These are phyloP conservation scores for Gymnopilus dilepis DNA, from an alignment of 768 basidiomycete species.

Conservation along the genomic window DNA sequence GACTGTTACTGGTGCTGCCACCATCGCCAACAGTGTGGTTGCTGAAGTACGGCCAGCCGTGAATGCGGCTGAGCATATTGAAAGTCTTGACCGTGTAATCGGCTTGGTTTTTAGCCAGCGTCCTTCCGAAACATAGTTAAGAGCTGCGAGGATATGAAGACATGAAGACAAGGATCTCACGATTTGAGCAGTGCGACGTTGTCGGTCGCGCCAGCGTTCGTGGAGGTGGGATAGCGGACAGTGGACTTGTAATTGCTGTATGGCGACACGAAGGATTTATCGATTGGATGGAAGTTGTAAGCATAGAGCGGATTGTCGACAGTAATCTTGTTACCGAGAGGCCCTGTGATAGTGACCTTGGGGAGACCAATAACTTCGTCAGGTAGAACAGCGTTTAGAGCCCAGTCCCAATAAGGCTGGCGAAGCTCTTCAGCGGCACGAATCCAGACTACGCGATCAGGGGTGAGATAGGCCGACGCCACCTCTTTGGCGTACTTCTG, in stretches of 20 bases:
- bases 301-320: slow-evolving; percentile 30
- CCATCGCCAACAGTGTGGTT: slow-evolving; percentile 47
- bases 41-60: slow-evolving; percentile 51
- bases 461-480: slow-evolving; percentile 46
- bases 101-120: slow-evolving; percentile 16
- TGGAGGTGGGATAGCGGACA: slow-evolving; percentile 36
- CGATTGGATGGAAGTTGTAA: slow-evolving; percentile 29
- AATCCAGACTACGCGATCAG: slow-evolving; percentile 32
- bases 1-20: slow-evolving; percentile 46
- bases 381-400: slow-evolving; percentile 43
- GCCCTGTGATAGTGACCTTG: slow-evolving; percentile 37
- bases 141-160: background rate
- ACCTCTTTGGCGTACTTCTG: slow-evolving; percentile 44
- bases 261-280: slow-evolving; percentile 34
- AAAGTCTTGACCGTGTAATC: slow-evolving; percentile 39
- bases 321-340: slow-evolving; percentile 30
- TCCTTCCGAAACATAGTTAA: slow-evolving; percentile 3
- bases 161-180: slow-evolving; percentile 24
- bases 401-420: slow-evolving; percentile 62
- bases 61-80: slow-evolving; percentile 41
- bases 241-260: slow-evolving; percentile 39
- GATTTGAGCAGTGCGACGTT: slow-evolving; percentile 33
- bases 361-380: slow-evolving; percentile 40
- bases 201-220: slow-evolving; percentile 33
- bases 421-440: slow-evolving; percentile 43